Evolutionary conservation across 371 early-diverging fungal species (phyloP).

Genomic region (Mucor indicus): DNA sequence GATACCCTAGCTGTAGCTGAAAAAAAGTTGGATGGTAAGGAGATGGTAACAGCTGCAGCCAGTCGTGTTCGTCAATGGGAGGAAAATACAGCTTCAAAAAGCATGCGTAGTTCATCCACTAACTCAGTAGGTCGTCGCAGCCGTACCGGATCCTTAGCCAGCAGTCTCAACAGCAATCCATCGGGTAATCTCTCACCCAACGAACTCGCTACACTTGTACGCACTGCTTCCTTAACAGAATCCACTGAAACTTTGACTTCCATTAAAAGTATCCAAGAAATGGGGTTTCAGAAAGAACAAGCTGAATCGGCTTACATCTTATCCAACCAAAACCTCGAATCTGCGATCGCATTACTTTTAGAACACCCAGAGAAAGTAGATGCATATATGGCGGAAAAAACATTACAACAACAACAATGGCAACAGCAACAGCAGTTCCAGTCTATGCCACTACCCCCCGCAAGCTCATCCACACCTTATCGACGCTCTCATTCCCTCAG

Average conservation of each 20-base stretch:
- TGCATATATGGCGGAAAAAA: constrained; percentile 35
- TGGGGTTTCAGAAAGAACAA: constrained; percentile 70
- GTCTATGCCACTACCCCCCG: constrained; percentile 1
- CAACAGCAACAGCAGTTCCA: background rate
- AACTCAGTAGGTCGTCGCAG: background rate
- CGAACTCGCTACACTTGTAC: background rate
- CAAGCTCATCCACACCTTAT: constrained; percentile 14
- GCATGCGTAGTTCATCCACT: background rate
- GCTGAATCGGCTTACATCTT: constrained; percentile 62
- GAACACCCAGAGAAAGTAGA: constrained; percentile 59
- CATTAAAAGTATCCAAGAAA: constrained; percentile 56
- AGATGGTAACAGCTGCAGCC: constrained; percentile 47
- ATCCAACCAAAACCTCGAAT: constrained; percentile 55
- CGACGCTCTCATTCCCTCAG: constrained; percentile 30
- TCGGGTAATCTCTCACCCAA: background rate
- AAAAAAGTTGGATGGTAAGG: constrained; percentile 50
- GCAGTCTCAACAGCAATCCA: background rate
- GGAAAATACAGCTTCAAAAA: background rate
- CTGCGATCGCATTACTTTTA: constrained; percentile 58
- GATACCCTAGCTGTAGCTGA: constrained; percentile 2
- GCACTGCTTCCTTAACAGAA: background rate
- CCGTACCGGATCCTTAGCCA: constrained; percentile 4
- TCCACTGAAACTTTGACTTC: background rate
- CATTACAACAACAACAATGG: constrained; percentile 3
- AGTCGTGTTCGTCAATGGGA: constrained; percentile 22